phyloP scores from a whole-genome alignment of 169 alveolate genomes.

The Cryptosporidium baileyi region DNA sequence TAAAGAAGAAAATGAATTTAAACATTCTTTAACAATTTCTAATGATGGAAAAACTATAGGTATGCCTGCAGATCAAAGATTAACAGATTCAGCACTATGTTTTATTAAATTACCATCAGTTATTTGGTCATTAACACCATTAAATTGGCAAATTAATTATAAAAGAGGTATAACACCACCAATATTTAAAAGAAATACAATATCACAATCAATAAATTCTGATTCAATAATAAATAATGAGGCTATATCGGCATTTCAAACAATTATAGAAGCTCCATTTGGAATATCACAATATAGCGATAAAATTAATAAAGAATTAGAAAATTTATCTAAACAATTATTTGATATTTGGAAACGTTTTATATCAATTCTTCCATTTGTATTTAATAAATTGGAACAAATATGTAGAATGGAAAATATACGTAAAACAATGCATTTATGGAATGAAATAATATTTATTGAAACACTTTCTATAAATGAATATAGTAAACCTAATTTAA shows the following conservation, averaged over 20 bases:
- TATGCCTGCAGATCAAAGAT: constrained; percentile 20
- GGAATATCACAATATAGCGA: constrained; percentile 53
- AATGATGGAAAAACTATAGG: constrained; percentile 52
- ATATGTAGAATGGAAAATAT: constrained; percentile 57
- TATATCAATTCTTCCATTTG: constrained; percentile 31
- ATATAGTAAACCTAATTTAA: constrained; percentile 9
- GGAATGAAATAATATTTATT: constrained; percentile 58
- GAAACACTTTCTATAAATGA: constrained; percentile 39
- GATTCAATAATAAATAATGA: constrained; percentile 2
- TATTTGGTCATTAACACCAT: constrained; percentile 61
- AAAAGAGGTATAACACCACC: constrained; percentile 65
- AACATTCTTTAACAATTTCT: constrained; percentile 16
- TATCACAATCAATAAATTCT: background rate
- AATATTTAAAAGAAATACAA: constrained; percentile 14
- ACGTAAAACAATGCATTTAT: constrained; percentile 48
- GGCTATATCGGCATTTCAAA: constrained; percentile 23
- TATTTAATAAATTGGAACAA: constrained; percentile 22
- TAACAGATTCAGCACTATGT: constrained; percentile 8
- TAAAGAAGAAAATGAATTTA: constrained; percentile 32
- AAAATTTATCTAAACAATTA: constrained; percentile 20
- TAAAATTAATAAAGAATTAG: background rate
- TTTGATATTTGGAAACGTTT: constrained; percentile 42
- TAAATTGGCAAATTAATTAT: constrained; percentile 57
- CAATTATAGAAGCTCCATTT: constrained; percentile 27
- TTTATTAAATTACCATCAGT: constrained; percentile 27